phyloP scores from a whole-genome alignment of 1,284 basidiomycete species.

The Thelephora terrestris region DNA sequence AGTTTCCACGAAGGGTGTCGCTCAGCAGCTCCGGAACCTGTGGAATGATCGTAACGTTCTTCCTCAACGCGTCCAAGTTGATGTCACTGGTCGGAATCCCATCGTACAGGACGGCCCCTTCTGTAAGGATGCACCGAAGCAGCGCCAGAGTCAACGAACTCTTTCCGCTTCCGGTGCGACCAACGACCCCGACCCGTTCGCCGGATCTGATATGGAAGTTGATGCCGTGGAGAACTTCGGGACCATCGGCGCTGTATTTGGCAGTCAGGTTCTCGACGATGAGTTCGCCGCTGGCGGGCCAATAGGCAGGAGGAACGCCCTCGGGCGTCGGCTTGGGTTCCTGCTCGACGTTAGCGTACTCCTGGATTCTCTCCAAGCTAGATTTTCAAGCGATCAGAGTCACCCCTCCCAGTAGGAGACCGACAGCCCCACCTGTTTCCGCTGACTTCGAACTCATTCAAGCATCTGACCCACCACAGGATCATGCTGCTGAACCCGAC shows the following conservation, averaged over 20 bases:
- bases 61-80: constrained; percentile 52
- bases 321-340: constrained; percentile 42
- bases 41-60: constrained; percentile 39
- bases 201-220: constrained; percentile 38
- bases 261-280: constrained; percentile 53
- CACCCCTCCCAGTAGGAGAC: background rate
- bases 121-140: constrained; percentile 32
- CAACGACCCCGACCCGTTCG: constrained; percentile 46
- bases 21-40: constrained; percentile 51
- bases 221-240: constrained; percentile 36
- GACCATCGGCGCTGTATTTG: constrained; percentile 37
- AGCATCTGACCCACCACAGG: constrained; percentile 39
- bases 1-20: constrained; percentile 44
- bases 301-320: constrained; percentile 61
- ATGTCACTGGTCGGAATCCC: constrained; percentile 25
- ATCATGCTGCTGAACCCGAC: constrained; percentile 47
- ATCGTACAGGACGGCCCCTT: constrained; percentile 33
- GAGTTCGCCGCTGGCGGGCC: constrained; percentile 67
- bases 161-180: constrained; percentile 71
- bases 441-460: constrained; percentile 52
- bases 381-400: background rate
- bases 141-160: constrained; percentile 32
- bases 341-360: constrained; percentile 64
- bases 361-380: constrained; percentile 67
- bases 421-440: constrained; percentile 17